phyloP scores from a whole-genome alignment of 2,329 filamentous ascomycete genomes.

The Phyllosticta citriasiana region DNA sequence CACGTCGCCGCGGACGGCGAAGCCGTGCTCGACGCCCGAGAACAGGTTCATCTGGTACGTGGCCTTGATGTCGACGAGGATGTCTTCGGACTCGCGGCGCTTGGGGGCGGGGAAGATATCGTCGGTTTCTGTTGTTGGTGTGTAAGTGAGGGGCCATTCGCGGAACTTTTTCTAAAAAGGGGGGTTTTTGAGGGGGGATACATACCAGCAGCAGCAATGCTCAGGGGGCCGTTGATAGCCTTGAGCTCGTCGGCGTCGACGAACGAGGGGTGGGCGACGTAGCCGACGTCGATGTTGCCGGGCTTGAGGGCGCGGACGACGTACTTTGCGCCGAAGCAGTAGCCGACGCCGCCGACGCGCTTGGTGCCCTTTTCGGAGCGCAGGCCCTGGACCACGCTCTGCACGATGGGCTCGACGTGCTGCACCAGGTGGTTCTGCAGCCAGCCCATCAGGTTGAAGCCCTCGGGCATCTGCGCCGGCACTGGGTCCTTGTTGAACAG shows the following conservation, averaged over 20 bases:
- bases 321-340: constrained; percentile 45
- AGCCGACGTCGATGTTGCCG: constrained; percentile 58
- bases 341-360: constrained; percentile 38
- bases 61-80: constrained; percentile 42
- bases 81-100: constrained; percentile 48
- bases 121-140: constrained; percentile 42
- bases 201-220: constrained; percentile 52
- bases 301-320: constrained; percentile 51
- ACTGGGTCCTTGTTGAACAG: constrained; percentile 59
- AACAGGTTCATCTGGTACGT: constrained; percentile 72
- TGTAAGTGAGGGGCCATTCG: too few relatives aligned
- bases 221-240: constrained; percentile 46
- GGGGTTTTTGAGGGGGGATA: neutral
- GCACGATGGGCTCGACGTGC: constrained; percentile 44
- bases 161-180: neutral
- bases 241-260: constrained; percentile 52
- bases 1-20: constrained; percentile 58
- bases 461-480: constrained; percentile 40
- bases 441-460: constrained; percentile 43
- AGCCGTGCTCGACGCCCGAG: constrained; percentile 63
- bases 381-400: constrained; percentile 37
- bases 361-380: constrained; percentile 38
- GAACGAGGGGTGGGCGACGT: constrained; percentile 67
- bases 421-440: constrained; percentile 32
- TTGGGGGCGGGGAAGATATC: constrained; percentile 46